phyloP scores from a whole-genome alignment of 2,329 filamentous ascomycete genomes.

The Phyllosticta ampelicida region DNA sequence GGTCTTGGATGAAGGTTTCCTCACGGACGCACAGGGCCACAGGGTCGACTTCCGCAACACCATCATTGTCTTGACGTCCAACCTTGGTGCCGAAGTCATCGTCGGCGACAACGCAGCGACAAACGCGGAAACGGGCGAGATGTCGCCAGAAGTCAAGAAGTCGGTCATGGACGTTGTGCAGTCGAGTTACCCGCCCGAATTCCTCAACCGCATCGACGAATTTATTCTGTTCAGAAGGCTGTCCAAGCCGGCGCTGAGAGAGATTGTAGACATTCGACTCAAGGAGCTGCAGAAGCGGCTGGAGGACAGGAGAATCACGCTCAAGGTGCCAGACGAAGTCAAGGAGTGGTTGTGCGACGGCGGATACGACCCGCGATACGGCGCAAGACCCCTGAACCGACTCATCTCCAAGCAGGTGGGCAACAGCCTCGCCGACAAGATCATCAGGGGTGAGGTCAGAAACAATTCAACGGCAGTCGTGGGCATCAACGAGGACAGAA shows the following conservation, averaged over 20 bases:
- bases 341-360: conserved; percentile 79
- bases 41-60: conserved; percentile 96
- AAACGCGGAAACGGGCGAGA: conserved; percentile 49
- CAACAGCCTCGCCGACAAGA: conserved; percentile 79
- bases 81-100: conserved; percentile 85
- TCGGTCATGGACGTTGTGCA: conserved; percentile 85
- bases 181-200: conserved; percentile 70
- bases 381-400: conserved; percentile 80
- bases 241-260: conserved; percentile 63
- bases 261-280: conserved; percentile 89
- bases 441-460: conserved; percentile 75
- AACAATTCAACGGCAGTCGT: conserved; percentile 65
- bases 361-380: conserved; percentile 86
- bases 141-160: conserved; percentile 61
- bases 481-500: conserved; percentile 46
- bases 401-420: conserved; percentile 84
- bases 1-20: conserved; percentile 89
- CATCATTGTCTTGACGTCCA: conserved; percentile 91
- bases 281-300: conserved; percentile 73
- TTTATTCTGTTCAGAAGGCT: conserved; percentile 94
- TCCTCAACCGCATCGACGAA: conserved; percentile 91
- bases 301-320: conserved; percentile 71
- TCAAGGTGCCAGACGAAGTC: conserved; percentile 60
- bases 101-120: conserved; percentile 60
- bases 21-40: conserved; percentile 91